Conservation (phyloP, 73 alveolate species). For the Uronychia setigera region DNA sequence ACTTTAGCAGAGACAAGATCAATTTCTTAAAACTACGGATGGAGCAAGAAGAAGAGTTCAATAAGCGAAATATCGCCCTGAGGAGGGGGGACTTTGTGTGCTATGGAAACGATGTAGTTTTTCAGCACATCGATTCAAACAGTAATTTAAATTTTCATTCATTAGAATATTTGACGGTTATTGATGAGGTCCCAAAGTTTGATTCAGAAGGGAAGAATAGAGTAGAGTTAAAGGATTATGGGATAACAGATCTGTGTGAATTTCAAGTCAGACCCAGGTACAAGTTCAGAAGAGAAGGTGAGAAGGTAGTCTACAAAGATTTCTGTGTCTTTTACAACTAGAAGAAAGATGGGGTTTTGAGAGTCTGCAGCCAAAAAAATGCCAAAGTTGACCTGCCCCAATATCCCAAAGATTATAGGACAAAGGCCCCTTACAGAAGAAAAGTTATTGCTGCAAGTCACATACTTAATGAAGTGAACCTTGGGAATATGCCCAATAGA, state of each 20-base stretch:
- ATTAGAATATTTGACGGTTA: neutral
- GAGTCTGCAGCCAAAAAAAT: constrained; percentile 20
- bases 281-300: constrained; percentile 46
- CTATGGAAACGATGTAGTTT: constrained; percentile 26
- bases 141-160: constrained; percentile 18
- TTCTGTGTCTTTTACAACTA: constrained; percentile 12
- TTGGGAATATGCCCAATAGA: constrained; percentile 1
- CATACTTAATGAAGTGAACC: constrained; percentile 38
- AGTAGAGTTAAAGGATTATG: constrained; percentile 19
- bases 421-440: constrained; percentile 10
- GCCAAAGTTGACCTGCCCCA: constrained; percentile 3
- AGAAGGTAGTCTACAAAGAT: constrained; percentile 30
- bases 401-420: constrained; percentile 22
- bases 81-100: constrained; percentile 19
- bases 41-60: constrained; percentile 31
- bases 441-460: neutral
- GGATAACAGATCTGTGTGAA: constrained; percentile 9
- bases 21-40: neutral
- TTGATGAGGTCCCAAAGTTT: neutral
- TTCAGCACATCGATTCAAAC: constrained; percentile 27
- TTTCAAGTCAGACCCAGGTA: constrained; percentile 35
- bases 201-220: neutral
- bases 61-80: neutral
- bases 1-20: neutral
- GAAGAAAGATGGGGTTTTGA: constrained; percentile 4